Evolutionary conservation across 768 basidiomycete genomes (phyloP), one percentile per base, ranked within the genome.

Genomic region (Hydnomerulius pinastri): DNA sequence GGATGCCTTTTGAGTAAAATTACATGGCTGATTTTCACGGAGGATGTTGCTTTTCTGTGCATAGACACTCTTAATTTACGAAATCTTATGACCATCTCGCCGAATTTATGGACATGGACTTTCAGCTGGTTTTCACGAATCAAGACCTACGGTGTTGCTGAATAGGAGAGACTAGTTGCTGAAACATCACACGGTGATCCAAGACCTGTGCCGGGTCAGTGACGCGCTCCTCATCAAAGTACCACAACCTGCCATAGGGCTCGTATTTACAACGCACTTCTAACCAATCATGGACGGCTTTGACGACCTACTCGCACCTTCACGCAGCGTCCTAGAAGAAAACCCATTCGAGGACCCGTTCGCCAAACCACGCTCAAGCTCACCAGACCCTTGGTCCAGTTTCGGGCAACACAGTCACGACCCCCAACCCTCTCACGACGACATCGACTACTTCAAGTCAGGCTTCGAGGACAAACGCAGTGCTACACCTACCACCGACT

Each of bases 1-100:
- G 71, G 42, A 96, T 98, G 92, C 92, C 94, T 6, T 84, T 83
- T 40, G 94, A 95, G 64, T 94, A 71, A 78, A 51, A 30, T n/a
- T n/a, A 33, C 42, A 21, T 23, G 51, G 46, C 30, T 40, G 36
- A 30, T 37, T 25, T 32, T 23, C 18, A n/a, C 12, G 40, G 32
- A 2, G 4, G 28, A 29, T 20, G 13, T 42, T 35, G 45, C 30
- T 52, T 38, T 28, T 27, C 38, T 47, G 50, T 63, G 56, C 41
- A 49, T 28, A 18, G 23, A 18, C 8, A 15, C 45, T 21, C 4
- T 48, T 64, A 46, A 52, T 46, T 50, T 58, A 51, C 37, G 32
- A 17, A 7, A 8, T n/a, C 11, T 35, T 35, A 35, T 35, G 4
- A 17, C 10, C 3, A 7, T 35, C 4, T n/a, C n/a, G n/a, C 33